Conservation (phyloP, 805 yeast species). For the Metschnikowia santaceciliae region DNA sequence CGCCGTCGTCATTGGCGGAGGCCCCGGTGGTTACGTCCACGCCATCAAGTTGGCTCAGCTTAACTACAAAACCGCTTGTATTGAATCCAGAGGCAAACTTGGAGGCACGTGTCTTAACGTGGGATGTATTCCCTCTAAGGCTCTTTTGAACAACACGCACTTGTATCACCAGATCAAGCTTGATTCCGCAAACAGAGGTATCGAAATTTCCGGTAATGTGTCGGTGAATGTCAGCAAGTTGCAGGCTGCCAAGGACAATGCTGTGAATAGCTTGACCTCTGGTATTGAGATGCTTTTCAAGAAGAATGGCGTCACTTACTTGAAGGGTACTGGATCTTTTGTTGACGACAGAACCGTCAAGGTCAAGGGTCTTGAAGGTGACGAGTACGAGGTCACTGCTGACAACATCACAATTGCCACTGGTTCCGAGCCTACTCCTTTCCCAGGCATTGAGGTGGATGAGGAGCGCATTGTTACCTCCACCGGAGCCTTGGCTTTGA, state of each 20-base stretch:
- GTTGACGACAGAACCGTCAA: constrained; percentile 71
- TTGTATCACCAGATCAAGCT: constrained; percentile 82
- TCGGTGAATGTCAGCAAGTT: constrained; percentile 69
- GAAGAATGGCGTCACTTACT: constrained; percentile 91
- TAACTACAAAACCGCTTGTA: constrained; percentile 91
- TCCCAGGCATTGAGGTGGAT: constrained; percentile 96
- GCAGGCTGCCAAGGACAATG: constrained; percentile 88
- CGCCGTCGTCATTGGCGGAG: constrained; percentile 95
- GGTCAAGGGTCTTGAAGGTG: constrained; percentile 87
- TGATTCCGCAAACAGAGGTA: constrained; percentile 86
- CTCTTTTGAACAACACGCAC: constrained; percentile 91
- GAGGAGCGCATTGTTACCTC: constrained; percentile 96
- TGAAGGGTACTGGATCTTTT: constrained; percentile 90
- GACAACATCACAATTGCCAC: constrained; percentile 93
- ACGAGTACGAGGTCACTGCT: constrained; percentile 68
- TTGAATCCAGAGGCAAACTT: constrained; percentile 91
- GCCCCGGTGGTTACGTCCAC: constrained; percentile 99
- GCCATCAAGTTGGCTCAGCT: constrained; percentile 98
- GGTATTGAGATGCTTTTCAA: constrained; percentile 95
- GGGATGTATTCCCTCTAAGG: constrained; percentile 98
- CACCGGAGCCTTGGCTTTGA: constrained; percentile 82
- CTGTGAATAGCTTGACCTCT: constrained; percentile 83
- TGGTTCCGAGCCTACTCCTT: constrained; percentile 97
- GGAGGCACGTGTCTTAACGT: constrained; percentile 99
- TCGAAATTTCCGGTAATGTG: constrained; percentile 73